These are phyloP conservation scores for Paracamarosporium sp. DNA, from an alignment of 2,329 filamentous ascomycete genomes.

Conservation along the genomic window DNA sequence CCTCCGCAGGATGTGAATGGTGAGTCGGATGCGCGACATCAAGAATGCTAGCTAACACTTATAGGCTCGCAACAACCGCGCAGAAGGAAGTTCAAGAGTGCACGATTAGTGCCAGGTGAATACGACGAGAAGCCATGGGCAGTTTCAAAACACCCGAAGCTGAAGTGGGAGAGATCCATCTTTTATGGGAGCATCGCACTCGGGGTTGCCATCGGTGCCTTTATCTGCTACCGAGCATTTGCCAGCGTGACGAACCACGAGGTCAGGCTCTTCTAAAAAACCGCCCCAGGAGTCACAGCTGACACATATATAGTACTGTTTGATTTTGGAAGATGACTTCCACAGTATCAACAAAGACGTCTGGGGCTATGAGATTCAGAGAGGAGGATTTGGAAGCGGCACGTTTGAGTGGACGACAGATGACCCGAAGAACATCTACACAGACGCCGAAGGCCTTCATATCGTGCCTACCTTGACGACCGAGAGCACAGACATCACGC, in stretches of 20 bases:
- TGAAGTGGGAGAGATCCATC: constrained; percentile 27
- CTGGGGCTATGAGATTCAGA: constrained; percentile 76
- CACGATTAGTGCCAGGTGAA: constrained; percentile 23
- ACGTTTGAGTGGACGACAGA: constrained; percentile 74
- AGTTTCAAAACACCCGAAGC: constrained; percentile 22
- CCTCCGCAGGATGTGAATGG: constrained; percentile 14
- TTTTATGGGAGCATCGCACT: constrained; percentile 28
- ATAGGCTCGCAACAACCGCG: constrained; percentile 15
- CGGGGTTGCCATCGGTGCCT: constrained; percentile 25
- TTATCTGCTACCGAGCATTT: constrained; percentile 29
- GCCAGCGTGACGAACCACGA: constrained; percentile 26
- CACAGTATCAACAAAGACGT: constrained; percentile 63
- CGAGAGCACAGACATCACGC: constrained; percentile 68
- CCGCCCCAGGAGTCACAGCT: neutral
- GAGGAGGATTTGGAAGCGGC: constrained; percentile 75
- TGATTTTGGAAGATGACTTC: constrained; percentile 63
- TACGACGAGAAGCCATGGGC: constrained; percentile 33
- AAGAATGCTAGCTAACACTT: neutral
- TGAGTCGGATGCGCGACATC: neutral
- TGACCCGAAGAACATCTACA: constrained; percentile 73
- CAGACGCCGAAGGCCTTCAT: constrained; percentile 71
- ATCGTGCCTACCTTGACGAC: constrained; percentile 76
- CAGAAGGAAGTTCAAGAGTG: constrained; percentile 28
- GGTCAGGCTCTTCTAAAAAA: constrained; percentile 1
- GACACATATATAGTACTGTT: constrained; percentile 21